Conservation (phyloP, 2,329 filamentous ascomycete species). For the Microcyclospora pomicola region DNA sequence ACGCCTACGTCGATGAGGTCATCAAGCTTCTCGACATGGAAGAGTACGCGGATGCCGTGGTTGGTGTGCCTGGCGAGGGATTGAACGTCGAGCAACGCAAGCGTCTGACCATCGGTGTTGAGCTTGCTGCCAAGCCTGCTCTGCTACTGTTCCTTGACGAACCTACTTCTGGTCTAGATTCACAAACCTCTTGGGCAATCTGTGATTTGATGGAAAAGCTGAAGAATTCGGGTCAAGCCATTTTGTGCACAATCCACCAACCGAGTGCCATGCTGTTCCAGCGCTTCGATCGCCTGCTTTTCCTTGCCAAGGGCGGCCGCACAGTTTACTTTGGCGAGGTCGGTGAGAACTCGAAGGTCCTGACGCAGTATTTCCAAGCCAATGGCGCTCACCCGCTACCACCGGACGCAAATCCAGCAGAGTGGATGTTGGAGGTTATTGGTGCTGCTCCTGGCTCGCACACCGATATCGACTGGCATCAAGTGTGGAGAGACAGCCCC, state of each 20-base stretch:
- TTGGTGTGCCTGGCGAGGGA: slow-evolving; percentile 81
- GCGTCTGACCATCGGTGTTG: slow-evolving; percentile 88
- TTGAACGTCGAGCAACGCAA: slow-evolving; percentile 56
- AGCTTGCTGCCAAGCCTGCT: slow-evolving; percentile 81
- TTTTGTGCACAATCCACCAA: slow-evolving; percentile 95
- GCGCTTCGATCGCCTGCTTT: slow-evolving; percentile 69
- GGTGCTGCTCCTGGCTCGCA: slow-evolving; percentile 37
- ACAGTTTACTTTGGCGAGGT: slow-evolving; percentile 76
- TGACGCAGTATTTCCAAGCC: slow-evolving; percentile 64
- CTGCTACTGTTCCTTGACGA: slow-evolving; percentile 88
- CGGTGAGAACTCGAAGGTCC: slow-evolving; percentile 51
- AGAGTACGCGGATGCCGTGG: slow-evolving; percentile 76
- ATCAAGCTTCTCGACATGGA: slow-evolving; percentile 86
- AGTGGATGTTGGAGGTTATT: slow-evolving; percentile 58
- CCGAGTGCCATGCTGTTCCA: slow-evolving; percentile 94
- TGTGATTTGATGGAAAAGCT: slow-evolving; percentile 78
- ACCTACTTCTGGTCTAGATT: slow-evolving; percentile 86
- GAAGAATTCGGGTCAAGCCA: slow-evolving; percentile 75
- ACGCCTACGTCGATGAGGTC: slow-evolving; percentile 78
- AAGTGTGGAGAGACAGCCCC: slow-evolving; percentile 34
- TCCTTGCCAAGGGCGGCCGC: slow-evolving; percentile 60
- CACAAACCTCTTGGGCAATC: slow-evolving; percentile 87
- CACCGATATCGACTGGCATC: slow-evolving; percentile 38
- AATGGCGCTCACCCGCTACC: slow-evolving; percentile 55
- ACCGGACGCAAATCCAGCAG: slow-evolving; percentile 59